phyloP scores from a whole-genome alignment of 225 moss, liverwort and hornwort genomes.

The Anthoceros angustus region DNA sequence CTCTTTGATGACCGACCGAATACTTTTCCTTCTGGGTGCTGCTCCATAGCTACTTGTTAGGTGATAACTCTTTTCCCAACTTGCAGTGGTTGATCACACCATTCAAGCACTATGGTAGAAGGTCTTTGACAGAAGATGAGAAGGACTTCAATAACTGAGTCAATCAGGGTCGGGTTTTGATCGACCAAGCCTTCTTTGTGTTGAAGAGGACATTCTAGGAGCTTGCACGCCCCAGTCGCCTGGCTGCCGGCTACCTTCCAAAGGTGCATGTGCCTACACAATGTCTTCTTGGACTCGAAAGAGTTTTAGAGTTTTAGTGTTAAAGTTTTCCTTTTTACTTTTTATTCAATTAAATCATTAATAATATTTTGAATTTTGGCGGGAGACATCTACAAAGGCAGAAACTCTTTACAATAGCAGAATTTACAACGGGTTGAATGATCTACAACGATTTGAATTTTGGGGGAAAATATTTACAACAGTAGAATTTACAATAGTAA shows the following conservation, averaged over 20 bases:
- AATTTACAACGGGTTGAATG: no score
- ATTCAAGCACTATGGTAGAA: neutral
- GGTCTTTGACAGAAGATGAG: constrained; percentile 4
- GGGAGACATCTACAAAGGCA: no score
- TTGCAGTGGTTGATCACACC: constrained; percentile 14
- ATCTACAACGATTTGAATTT: no score
- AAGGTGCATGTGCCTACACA: constrained; percentile 14
- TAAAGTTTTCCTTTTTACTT: no score
- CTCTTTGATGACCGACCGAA: constrained; percentile 5
- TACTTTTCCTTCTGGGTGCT: constrained; percentile 8
- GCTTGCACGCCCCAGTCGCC: constrained; percentile 10
- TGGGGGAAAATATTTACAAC: no score
- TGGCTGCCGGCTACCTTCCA: constrained; percentile 13
- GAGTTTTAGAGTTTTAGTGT: no score
- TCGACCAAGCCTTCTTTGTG: constrained; percentile 13
- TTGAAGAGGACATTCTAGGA: constrained; percentile 11
- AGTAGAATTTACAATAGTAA: no score
- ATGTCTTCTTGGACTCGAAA: constrained; percentile 7
- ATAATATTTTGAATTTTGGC: no score
- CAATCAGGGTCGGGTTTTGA: constrained; percentile 6
- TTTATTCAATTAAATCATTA: no score
- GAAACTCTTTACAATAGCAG: no score
- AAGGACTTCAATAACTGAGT: constrained; percentile 9
- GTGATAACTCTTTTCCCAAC: constrained; percentile 9
- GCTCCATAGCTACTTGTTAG: constrained; percentile 8